Evolutionary conservation across 2,329 filamentous ascomycete species (phyloP).

Genomic region (Cryphonectria radicalis): DNA sequence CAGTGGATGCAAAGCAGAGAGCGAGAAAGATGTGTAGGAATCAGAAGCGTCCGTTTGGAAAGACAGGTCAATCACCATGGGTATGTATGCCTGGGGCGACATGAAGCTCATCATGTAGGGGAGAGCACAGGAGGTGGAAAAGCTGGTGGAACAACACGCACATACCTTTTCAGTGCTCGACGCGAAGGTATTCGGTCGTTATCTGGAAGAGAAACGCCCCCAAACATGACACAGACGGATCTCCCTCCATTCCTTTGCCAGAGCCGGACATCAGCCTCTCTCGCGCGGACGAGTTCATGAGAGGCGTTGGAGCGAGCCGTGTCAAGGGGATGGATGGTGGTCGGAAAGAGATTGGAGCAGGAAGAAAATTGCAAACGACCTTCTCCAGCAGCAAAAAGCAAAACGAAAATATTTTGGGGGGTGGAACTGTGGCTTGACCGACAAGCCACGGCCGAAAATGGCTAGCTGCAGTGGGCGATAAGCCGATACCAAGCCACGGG

Average conservation of each 20-base stretch:
- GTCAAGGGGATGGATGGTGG: neutral
- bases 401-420: conserved; percentile 3
- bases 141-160: conserved; percentile 11
- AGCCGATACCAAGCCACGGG: conserved; percentile 11
- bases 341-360: neutral
- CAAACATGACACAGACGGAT: neutral
- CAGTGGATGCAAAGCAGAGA: conserved; percentile 8
- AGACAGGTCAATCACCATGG: conserved; percentile 61
- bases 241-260: neutral
- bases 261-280: no score
- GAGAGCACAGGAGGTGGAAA: conserved; percentile 28
- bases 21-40: conserved; percentile 27
- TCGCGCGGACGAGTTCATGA: neutral
- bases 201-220: neutral
- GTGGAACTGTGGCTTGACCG: conserved; percentile 7
- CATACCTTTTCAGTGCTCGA: conserved; percentile 25
- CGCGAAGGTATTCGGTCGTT: neutral
- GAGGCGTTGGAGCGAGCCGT: neutral
- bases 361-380: neutral
- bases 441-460: neutral
- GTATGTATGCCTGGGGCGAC: conserved; percentile 64
- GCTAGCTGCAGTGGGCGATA: neutral
- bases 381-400: neutral
- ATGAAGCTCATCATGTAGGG: conserved; percentile 56
- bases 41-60: conserved; percentile 56